These are phyloP conservation scores for Solanum chacoense DNA, from an alignment of 305 asterid genomes.

Conservation along the genomic window DNA sequence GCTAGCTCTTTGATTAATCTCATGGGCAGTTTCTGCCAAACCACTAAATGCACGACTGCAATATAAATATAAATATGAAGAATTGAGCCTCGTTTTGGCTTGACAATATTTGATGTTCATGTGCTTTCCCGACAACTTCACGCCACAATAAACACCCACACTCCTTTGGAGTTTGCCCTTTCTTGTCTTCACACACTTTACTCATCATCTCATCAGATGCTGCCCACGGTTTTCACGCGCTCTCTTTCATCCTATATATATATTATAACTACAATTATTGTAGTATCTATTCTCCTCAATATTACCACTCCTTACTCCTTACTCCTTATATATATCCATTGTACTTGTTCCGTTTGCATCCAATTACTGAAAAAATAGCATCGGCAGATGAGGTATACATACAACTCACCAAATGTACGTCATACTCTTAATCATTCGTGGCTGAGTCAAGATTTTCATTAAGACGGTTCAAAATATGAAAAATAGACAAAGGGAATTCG, in stretches of 20 bases:
- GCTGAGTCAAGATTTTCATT: too few relatives aligned
- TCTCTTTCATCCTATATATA: too few relatives aligned
- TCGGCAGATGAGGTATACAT: background rate
- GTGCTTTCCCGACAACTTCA: constrained; percentile 10
- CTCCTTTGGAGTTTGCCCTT: background rate
- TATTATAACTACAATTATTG: background rate
- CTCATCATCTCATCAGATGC: background rate
- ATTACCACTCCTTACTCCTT: background rate
- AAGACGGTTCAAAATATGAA: fast-evolving
- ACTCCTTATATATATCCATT: background rate
- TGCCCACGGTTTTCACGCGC: background rate
- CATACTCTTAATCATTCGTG: background rate
- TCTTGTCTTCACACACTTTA: background rate
- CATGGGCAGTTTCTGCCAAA: background rate
- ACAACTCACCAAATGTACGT: background rate
- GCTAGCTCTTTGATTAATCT: background rate
- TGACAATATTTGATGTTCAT: background rate
- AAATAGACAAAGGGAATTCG: background rate
- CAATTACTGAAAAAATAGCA: background rate
- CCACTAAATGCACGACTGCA: background rate
- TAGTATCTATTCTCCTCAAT: background rate
- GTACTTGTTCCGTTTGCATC: background rate
- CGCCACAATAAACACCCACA: constrained; percentile 8
- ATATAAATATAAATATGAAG: background rate
- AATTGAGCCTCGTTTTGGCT: background rate